phyloP scores from a whole-genome alignment of 148 eudicot species.

The Fagopyrum tataricum region DNA sequence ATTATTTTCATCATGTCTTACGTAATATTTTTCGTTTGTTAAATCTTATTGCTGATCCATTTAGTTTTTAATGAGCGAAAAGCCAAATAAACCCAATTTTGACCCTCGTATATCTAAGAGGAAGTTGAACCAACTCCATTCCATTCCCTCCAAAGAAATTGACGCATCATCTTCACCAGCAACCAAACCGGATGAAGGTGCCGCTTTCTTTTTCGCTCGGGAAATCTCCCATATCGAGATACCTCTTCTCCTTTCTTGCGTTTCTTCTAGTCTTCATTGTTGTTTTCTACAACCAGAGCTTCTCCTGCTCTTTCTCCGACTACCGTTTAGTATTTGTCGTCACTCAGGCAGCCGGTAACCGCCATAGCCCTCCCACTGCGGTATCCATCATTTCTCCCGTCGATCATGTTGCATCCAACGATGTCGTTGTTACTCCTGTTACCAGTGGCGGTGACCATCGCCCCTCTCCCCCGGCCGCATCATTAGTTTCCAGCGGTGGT shows the following conservation, averaged over 20 bases:
- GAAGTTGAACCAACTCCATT: neutral
- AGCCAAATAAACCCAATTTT: too few species aligned
- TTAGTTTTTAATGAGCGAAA: too few species aligned
- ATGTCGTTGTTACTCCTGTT: neutral
- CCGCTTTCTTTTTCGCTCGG: conserved; percentile 29
- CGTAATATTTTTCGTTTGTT: too few species aligned
- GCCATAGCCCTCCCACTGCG: neutral
- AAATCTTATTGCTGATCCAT: too few species aligned
- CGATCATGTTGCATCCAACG: neutral
- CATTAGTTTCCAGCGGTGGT: neutral
- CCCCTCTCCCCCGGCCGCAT: neutral
- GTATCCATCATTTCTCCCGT: neutral
- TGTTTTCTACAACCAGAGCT: conserved; percentile 56
- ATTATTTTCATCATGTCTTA: too few species aligned
- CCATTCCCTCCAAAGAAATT: neutral
- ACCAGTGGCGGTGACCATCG: neutral
- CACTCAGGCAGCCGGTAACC: neutral
- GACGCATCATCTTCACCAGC: neutral
- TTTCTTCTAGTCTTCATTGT: conserved; percentile 28
- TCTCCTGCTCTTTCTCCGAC: conserved; percentile 41
- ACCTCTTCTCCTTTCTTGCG: conserved; percentile 33
- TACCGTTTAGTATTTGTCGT: neutral
- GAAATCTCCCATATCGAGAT: conserved; percentile 33
- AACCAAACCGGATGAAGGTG: conserved; percentile 35
- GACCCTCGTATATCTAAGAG: too few species aligned